Evolutionary conservation across 2,329 filamentous ascomycete genomes (phyloP).

Genomic region (Chaetomium sp.): DNA sequence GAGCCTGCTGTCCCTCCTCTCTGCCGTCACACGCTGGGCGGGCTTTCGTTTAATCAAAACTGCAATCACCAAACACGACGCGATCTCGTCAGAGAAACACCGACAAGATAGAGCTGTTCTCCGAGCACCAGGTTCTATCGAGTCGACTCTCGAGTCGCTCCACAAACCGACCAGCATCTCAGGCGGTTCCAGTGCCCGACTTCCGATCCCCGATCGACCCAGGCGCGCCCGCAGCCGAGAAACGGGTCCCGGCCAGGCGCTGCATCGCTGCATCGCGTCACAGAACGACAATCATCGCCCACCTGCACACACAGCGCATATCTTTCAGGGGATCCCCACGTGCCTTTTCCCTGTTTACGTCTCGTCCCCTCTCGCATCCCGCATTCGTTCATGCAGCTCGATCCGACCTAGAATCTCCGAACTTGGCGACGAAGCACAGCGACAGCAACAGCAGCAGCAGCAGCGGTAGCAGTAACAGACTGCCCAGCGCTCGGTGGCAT

Average conservation of each 20-base stretch:
- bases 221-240: slow-evolving; percentile 7
- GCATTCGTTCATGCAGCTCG: slow-evolving; percentile 21
- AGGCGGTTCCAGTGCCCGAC: slow-evolving; percentile 3
- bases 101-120: background rate
- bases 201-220: slow-evolving; percentile 22
- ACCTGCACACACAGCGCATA: slow-evolving; percentile 9
- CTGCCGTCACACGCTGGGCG: slow-evolving; percentile 30
- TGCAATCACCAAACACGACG: slow-evolving; percentile 22
- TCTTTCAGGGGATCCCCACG: slow-evolving; percentile 11
- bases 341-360: background rate
- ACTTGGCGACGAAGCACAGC: slow-evolving; percentile 25
- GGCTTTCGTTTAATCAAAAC: slow-evolving; percentile 28
- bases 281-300: slow-evolving; percentile 26
- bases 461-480: background rate
- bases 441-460: background rate
- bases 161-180: background rate
- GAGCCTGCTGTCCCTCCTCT: slow-evolving; percentile 19
- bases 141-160: background rate
- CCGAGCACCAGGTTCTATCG: background rate
- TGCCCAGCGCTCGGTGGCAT: slow-evolving; percentile 26
- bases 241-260: slow-evolving; percentile 20
- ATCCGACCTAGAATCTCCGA: slow-evolving; percentile 19
- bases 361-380: slow-evolving; percentile 3
- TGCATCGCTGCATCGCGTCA: slow-evolving; percentile 30
- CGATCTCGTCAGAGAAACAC: slow-evolving; percentile 8